Conservation (phyloP, 192 early-diverging fungal species). For the Coemansia sp. region DNA sequence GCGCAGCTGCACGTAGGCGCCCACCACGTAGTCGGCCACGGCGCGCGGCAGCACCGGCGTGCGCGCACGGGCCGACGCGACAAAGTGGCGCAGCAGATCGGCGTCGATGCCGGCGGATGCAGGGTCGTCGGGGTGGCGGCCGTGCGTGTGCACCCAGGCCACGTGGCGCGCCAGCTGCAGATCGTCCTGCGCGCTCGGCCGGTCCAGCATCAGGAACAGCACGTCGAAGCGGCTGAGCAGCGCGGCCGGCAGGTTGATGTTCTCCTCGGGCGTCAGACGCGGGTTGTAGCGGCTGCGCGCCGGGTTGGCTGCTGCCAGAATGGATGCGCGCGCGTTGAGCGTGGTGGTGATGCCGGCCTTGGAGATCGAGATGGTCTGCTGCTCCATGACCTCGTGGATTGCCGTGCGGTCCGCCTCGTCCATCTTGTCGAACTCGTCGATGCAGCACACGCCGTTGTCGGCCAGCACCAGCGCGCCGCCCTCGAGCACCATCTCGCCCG, state of each 20-base stretch:
- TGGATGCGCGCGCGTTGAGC: slow-evolving; percentile 91
- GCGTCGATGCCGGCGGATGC: slow-evolving; percentile 61
- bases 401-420: slow-evolving; percentile 94
- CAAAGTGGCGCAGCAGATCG: slow-evolving; percentile 84
- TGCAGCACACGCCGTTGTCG: slow-evolving; percentile 98
- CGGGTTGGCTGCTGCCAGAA: slow-evolving; percentile 97
- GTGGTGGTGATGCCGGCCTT: slow-evolving; percentile 99
- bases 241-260: slow-evolving; percentile 96
- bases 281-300: slow-evolving; percentile 95
- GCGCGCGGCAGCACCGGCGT: slow-evolving; percentile 70
- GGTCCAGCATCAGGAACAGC: slow-evolving; percentile 88
- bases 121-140: slow-evolving; percentile 65
- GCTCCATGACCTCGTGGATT: slow-evolving; percentile 99
- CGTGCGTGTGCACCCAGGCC: slow-evolving; percentile 89
- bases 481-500: slow-evolving; percentile 96
- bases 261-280: slow-evolving; percentile 83
- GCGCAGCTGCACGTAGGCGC: slow-evolving; percentile 80
- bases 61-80: slow-evolving; percentile 76
- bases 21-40: slow-evolving; percentile 85
- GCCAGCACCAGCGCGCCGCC: slow-evolving; percentile 96
- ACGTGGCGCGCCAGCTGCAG: slow-evolving; percentile 83
- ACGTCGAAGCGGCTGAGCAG: slow-evolving; percentile 93
- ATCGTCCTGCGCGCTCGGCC: slow-evolving; percentile 77
- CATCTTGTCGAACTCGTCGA: slow-evolving; percentile 99
- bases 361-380: slow-evolving; percentile 96